phyloP scores from a whole-genome alignment of 2,329 filamentous ascomycete species.

The Aspergillus floridensis region DNA sequence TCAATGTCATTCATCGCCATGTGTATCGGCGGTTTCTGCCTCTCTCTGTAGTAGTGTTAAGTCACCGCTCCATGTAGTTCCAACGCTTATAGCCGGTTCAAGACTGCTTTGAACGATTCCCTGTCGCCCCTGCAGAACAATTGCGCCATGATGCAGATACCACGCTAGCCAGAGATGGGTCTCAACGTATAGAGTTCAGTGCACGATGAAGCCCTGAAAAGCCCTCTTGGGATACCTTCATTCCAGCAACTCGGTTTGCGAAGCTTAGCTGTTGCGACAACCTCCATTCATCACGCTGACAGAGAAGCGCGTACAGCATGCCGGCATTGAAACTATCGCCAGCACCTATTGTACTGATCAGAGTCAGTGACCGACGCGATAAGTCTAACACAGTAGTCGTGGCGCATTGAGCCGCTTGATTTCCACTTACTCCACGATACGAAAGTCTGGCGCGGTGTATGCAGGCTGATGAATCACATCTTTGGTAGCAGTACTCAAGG shows the following conservation, averaged over 20 bases:
- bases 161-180: not conserved
- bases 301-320: slow-evolving; percentile 62
- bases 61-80: not conserved
- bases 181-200: slow-evolving; percentile 9
- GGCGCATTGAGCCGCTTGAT: slow-evolving; percentile 6
- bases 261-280: slow-evolving; percentile 53
- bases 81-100: not conserved
- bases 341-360: slow-evolving; percentile 63
- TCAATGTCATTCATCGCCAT: no score
- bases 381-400: not conserved
- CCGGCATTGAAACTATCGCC: slow-evolving; percentile 75
- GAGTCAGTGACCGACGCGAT: slow-evolving; percentile 11
- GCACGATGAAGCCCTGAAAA: slow-evolving; percentile 54
- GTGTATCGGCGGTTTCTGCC: not conserved
- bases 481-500: slow-evolving; percentile 39
- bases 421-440: slow-evolving; percentile 59
- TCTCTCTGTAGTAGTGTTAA: not conserved
- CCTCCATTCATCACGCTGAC: slow-evolving; percentile 50
- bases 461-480: slow-evolving; percentile 46
- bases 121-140: not conserved
- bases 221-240: slow-evolving; percentile 66
- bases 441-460: slow-evolving; percentile 36
- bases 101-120: not conserved
- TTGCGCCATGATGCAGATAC: not conserved
- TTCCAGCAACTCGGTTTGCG: slow-evolving; percentile 64